Evolutionary conservation across 73 alveolate genomes (phyloP).

Genomic region (Symbiodinium pilosum): DNA sequence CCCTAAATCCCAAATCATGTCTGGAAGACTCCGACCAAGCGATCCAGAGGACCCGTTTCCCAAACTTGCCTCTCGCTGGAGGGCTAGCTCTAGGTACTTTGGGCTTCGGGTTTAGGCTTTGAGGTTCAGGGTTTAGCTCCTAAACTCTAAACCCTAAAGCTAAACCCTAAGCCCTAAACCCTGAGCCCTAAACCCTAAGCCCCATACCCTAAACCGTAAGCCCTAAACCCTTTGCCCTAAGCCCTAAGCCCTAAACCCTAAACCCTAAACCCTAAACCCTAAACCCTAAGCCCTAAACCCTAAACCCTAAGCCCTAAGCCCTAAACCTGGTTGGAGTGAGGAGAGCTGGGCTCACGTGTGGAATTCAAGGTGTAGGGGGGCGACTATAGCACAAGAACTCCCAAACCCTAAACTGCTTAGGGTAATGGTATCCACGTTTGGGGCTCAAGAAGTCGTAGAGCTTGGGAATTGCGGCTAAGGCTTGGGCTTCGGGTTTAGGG

Average conservation of each 20-base stretch:
- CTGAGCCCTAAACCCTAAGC: too few species aligned
- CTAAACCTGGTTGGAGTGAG: neutral
- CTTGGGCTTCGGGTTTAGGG: neutral
- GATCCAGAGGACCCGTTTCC: conserved; percentile 77
- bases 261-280: neutral
- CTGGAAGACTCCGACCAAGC: conserved; percentile 67
- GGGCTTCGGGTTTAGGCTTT: neutral
- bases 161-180: too few species aligned
- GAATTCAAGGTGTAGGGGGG: neutral
- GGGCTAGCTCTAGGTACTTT: too few species aligned
- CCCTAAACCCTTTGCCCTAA: neutral
- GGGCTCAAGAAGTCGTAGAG: neutral
- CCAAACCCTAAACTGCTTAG: neutral
- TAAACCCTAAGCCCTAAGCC: too few species aligned
- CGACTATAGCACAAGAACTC: neutral
- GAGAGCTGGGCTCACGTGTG: too few species aligned
- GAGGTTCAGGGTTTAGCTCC: neutral
- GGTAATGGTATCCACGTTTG: neutral
- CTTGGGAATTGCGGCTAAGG: neutral
- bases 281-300: too few species aligned
- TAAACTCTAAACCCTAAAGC: neutral
- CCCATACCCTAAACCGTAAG: too few species aligned
- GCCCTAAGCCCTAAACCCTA: neutral
- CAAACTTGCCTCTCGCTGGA: conserved; percentile 64
- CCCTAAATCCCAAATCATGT: neutral